Conservation (phyloP, 768 basidiomycete species). For the Naganishia vaughanmartiniae region DNA sequence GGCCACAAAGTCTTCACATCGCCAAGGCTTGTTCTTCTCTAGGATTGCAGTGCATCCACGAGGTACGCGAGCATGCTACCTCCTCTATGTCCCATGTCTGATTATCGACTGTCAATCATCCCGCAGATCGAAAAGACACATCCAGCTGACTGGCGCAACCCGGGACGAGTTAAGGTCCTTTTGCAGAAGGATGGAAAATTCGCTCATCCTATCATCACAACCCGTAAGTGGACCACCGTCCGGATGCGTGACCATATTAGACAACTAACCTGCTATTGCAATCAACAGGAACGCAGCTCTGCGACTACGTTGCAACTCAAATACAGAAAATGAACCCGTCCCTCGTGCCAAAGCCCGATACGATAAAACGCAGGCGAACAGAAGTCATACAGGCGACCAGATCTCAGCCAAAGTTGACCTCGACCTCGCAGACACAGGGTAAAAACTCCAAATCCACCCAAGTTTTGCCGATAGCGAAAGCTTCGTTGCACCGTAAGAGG, state of each 20-base stretch:
- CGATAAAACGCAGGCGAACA: constrained; percentile 19
- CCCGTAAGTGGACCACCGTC: constrained; percentile 45
- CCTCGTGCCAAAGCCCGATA: constrained; percentile 27
- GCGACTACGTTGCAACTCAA: constrained; percentile 44
- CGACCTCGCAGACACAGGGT: constrained; percentile 27
- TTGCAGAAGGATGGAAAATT: constrained; percentile 47
- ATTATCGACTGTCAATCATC: neutral
- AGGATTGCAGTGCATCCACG: constrained; percentile 76
- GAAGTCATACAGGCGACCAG: constrained; percentile 5
- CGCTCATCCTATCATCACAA: constrained; percentile 50
- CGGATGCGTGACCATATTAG: constrained; percentile 11
- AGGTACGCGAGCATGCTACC: constrained; percentile 57
- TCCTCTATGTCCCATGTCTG: constrained; percentile 58
- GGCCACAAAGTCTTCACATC: constrained; percentile 91
- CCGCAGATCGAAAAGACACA: constrained; percentile 68
- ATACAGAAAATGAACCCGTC: constrained; percentile 41
- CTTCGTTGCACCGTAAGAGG: constrained; percentile 53
- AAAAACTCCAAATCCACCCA: constrained; percentile 55
- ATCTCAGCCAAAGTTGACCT: neutral
- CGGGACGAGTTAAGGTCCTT: constrained; percentile 87
- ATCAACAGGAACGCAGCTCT: constrained; percentile 42
- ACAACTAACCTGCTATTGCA: constrained; percentile 28
- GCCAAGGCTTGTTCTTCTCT: constrained; percentile 75
- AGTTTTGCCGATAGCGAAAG: constrained; percentile 57
- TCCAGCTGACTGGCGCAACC: constrained; percentile 97